These are phyloP conservation scores for Gossypium trilobum DNA, from an alignment of 441 rosid genomes.

Conservation along the genomic window DNA sequence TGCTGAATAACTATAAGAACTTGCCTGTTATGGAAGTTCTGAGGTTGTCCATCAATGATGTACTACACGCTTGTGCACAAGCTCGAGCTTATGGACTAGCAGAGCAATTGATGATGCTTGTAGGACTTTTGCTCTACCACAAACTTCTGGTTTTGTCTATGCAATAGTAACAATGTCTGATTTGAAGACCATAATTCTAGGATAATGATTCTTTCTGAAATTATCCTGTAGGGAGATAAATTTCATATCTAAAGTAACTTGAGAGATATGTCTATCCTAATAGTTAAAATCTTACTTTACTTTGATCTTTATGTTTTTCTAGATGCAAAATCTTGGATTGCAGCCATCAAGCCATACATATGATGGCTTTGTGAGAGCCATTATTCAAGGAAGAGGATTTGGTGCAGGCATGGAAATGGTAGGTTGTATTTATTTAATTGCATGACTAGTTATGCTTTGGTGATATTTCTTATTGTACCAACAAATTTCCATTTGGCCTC, in stretches of 20 bases:
- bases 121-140: constrained; percentile 16
- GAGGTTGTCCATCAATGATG: constrained; percentile 50
- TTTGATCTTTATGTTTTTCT: constrained; percentile 15
- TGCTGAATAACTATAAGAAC: constrained; percentile 18
- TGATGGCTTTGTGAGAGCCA: constrained; percentile 60
- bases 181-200: constrained; percentile 5
- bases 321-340: constrained; percentile 77
- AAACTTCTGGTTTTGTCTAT: not conserved
- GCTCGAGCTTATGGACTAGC: constrained; percentile 48
- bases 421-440: constrained; percentile 20
- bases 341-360: constrained; percentile 52
- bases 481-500: constrained; percentile 1
- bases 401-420: constrained; percentile 56
- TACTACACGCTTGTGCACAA: constrained; percentile 57
- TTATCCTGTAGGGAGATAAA: not conserved
- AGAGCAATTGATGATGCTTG: constrained; percentile 68
- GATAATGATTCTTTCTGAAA: not conserved
- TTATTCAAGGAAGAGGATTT: constrained; percentile 36
- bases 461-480: constrained; percentile 8
- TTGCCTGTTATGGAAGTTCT: constrained; percentile 30
- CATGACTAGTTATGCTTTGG: constrained; percentile 11
- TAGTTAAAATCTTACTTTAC: not conserved
- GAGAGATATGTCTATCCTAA: not conserved
- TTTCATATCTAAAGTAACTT: not conserved
- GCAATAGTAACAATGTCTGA: constrained; percentile 1